Evolutionary conservation across 2,329 filamentous ascomycete genomes (phyloP), one percentile per base, ranked within the genome.

Genomic region (Aspergillus tanneri): DNA sequence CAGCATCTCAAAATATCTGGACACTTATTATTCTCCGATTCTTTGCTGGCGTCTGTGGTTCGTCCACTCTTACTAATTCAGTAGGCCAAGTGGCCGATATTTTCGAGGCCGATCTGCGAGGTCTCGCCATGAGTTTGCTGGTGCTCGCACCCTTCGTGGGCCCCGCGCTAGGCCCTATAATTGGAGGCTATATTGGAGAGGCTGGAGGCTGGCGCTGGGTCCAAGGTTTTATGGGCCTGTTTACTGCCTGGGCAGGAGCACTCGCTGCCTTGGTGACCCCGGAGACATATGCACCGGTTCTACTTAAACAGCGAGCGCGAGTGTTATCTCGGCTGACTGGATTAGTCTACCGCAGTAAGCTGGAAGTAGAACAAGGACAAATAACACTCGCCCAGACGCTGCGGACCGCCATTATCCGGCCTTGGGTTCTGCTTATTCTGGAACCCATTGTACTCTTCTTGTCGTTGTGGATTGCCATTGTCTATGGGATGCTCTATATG

Each of bases 201-300:
- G 71, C 74, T 2, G 76, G 76, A 22, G 83, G 82, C 9, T 86
- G 85, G 85, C 72, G 82, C 54, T 86, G 84, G 84, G 78, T 87
- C 12, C 71, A 79, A 58, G 81, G 80, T 2, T 63, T 85, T 34
- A 76, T 81, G 59, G 75, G 79, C 25, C 78, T 80, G 48, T 83
- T 86, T 62, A 81, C 79, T 3, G 81, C 80, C 5, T 65, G 76
- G 10, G 72, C 85, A 32, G 83, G 78, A 53, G 54, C 64, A 14
- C 3, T 59, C 11, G 18, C 32, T 14, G 18, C 18, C 12, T 3
- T 18, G 9, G 8, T 6, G 11, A 16, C 32, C 3, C 25, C 39
- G 7, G 39, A 42, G 18, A 42, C 39, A 10, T 42, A 42, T 18
- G 25, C 39, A 5, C 39, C 39, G 3, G 24, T 32, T 16, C 25